Conservation (phyloP, 371 early-diverging fungal species). For the Smittium culicis region DNA sequence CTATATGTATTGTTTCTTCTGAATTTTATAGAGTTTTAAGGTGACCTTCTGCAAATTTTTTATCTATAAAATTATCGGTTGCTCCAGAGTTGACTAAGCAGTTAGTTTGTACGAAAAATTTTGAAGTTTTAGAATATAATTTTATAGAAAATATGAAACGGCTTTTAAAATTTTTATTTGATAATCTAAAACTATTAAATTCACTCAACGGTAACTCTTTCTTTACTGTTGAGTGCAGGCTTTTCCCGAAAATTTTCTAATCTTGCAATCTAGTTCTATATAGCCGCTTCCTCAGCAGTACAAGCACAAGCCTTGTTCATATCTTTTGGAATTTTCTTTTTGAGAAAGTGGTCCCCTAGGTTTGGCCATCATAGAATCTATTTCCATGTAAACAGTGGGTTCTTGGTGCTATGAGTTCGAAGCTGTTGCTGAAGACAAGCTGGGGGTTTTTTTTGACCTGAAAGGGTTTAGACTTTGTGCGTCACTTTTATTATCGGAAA, state of each 20-base stretch:
- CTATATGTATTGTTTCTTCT: neutral
- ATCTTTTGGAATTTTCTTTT: conserved; percentile 1
- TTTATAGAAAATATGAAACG: conserved; percentile 5
- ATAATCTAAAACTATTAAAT: neutral
- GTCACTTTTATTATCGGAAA: neutral
- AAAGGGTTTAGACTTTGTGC: neutral
- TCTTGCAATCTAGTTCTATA: neutral
- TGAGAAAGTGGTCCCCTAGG: neutral
- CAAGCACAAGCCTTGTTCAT: neutral
- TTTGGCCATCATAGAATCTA: neutral
- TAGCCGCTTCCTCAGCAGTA: neutral
- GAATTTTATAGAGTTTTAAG: neutral
- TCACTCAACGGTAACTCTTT: conserved; percentile 1
- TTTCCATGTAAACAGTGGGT: neutral
- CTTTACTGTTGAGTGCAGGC: conserved; percentile 1
- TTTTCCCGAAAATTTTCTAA: neutral
- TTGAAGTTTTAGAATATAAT: neutral
- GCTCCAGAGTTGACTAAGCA: neutral
- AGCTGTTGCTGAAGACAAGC: neutral
- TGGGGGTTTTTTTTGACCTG: neutral
- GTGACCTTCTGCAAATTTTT: neutral
- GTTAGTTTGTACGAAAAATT: neutral
- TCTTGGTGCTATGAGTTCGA: neutral
- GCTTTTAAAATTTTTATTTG: neutral
- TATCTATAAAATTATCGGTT: neutral